Evolutionary conservation across 108 stramenopile species (phyloP).

Genomic region (Skeletonema tropicum): DNA sequence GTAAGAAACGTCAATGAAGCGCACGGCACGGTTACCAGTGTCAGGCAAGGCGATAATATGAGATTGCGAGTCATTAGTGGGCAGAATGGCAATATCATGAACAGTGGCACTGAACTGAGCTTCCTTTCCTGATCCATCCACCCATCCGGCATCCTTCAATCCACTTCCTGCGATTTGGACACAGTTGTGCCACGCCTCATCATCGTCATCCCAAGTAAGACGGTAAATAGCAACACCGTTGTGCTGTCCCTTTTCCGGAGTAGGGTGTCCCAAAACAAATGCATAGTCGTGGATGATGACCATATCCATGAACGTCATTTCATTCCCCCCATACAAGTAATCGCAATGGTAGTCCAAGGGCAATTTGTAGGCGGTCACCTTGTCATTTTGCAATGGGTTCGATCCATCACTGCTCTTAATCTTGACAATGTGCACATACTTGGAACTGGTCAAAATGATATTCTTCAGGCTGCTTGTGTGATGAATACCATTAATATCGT

Average conservation of each 20-base stretch:
- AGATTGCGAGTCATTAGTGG: conserved; percentile 7
- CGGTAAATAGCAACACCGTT: conserved; percentile 51
- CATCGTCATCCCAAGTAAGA: conserved; percentile 47
- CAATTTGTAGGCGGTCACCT: conserved; percentile 33
- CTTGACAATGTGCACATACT: conserved; percentile 39
- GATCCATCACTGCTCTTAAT: conserved; percentile 1
- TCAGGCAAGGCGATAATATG: conserved; percentile 40
- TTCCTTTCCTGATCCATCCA: conserved; percentile 37
- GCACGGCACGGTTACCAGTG: conserved; percentile 45
- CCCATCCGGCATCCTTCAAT: conserved; percentile 35
- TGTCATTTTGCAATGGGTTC: conserved; percentile 33
- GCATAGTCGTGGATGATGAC: conserved; percentile 54
- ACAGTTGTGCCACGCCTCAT: conserved; percentile 46
- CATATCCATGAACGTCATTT: conserved; percentile 43
- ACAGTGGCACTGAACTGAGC: conserved; percentile 45
- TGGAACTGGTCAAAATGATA: conserved; percentile 33
- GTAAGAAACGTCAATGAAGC: conserved; percentile 42
- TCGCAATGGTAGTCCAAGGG: conserved; percentile 49
- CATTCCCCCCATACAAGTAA: conserved; percentile 34
- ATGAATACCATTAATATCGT: conserved; percentile 39
- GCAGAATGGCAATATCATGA: conserved; percentile 42
- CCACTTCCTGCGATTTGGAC: conserved; percentile 44
- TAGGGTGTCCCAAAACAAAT: conserved; percentile 47
- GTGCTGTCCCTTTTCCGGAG: conserved; percentile 13
- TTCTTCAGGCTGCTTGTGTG: conserved; percentile 35